Evolutionary conservation across 305 asterid genomes (phyloP), one percentile per base, ranked within the genome.

Genomic region (Lippia alba): DNA sequence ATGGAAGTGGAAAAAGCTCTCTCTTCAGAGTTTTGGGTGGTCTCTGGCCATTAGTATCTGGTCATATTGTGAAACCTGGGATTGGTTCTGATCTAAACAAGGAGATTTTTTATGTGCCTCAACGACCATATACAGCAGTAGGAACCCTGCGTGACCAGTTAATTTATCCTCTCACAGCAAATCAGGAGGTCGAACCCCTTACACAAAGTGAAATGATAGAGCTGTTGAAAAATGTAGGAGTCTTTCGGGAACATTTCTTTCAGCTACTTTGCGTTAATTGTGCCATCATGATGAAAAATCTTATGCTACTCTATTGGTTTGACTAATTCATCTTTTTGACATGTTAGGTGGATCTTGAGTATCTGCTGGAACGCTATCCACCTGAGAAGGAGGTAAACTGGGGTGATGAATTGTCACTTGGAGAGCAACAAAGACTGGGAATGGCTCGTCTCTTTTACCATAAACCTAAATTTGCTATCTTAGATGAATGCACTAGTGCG

Each of bases 391-490:
- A 90, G 86, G 97, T 94, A 67, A 94, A 94, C 73, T 94, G 99
- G 99, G 98, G 96, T 46, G 97, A 94, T 75, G 99, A 94, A 71
- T 82, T 94, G 73, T 94, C 99, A 8, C 80, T 94, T 70, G 99
- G 99, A 17, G 98, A 94, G 85, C 98, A 94, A 61, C 99, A 94
- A 78, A 92, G 99, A 77, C 72, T 94, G 82, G 99, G 99, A 81
- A 94, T 94, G 99, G 99, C 99, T 80, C 93, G 99, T 77, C 97
- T 94, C 70, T 94, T 94, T 82, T 94, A 91, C 89, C 99, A 94
- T 73, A 94, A 87, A 67, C 99, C 99, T 62, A 94, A 87, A 81
- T 94, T 91, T 79, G 99, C 99, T 41, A 94, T 94, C 77, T 89
- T 94, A 61, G 99, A 94, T 69, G 98, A 94, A 72, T 94, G 99